Conservation (phyloP, 345 rosid species). For the Pistacia atlantica region DNA sequence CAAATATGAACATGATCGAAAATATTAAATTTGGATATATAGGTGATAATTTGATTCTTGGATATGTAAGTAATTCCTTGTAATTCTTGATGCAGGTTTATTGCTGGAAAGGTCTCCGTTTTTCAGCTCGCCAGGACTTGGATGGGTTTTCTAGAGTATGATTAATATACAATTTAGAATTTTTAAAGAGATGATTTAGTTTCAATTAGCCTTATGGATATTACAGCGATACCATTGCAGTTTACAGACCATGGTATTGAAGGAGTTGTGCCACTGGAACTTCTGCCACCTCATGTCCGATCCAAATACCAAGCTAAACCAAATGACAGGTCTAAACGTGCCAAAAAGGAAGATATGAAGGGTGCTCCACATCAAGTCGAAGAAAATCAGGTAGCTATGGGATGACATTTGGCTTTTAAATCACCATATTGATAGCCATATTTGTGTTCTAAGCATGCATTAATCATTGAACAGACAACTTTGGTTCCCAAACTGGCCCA, state of each 20-base stretch:
- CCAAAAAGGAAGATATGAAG: slow-evolving; percentile 82
- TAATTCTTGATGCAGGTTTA: slow-evolving; percentile 61
- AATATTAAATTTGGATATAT: background rate
- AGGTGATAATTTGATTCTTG: background rate
- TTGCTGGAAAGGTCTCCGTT: slow-evolving; percentile 98
- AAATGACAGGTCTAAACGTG: slow-evolving; percentile 85
- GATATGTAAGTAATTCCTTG: background rate
- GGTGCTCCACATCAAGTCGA: slow-evolving; percentile 54
- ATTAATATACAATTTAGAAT: background rate
- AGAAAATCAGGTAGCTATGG: slow-evolving; percentile 57
- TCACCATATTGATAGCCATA: background rate
- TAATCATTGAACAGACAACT: no score
- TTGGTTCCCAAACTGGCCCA: no score
- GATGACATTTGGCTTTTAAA: slow-evolving; percentile 9
- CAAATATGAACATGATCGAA: background rate
- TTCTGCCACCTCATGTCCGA: slow-evolving; percentile 72
- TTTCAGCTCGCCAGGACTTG: slow-evolving; percentile 94
- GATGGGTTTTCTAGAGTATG: slow-evolving; percentile 94
- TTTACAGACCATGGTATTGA: slow-evolving; percentile 92
- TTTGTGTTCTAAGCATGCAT: no score
- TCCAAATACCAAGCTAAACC: slow-evolving; percentile 88
- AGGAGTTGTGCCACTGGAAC: slow-evolving; percentile 94
- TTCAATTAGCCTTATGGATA: slow-evolving; percentile 6
- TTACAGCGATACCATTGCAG: slow-evolving; percentile 44
- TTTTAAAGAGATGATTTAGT: background rate